Evolutionary conservation across 805 yeast genomes (phyloP).

Genomic region (Ogataea trehalophila): DNA sequence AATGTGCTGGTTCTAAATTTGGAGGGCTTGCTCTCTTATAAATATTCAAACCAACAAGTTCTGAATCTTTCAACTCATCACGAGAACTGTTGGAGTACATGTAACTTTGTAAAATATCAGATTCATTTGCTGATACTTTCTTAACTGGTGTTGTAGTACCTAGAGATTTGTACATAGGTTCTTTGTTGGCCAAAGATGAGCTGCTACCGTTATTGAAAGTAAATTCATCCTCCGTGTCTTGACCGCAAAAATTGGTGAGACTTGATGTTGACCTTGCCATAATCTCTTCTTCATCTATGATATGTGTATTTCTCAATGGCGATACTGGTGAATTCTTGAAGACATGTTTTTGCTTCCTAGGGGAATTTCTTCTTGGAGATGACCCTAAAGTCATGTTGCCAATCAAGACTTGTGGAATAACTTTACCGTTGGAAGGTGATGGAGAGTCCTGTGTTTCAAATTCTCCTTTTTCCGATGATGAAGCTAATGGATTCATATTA

Average conservation of each 20-base stretch:
- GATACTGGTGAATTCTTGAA: conserved; percentile 11
- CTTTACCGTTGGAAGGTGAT: neutral
- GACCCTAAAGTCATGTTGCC: conserved; percentile 25
- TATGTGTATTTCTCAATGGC: conserved; percentile 12
- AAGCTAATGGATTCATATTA: neutral
- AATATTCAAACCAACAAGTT: conserved; percentile 9
- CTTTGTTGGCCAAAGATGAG: conserved; percentile 7
- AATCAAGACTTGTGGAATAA: conserved; percentile 6
- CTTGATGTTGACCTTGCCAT: neutral
- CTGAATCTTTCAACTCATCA: neutral
- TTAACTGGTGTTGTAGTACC: conserved; percentile 4
- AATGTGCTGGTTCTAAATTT: neutral
- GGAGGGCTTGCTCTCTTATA: neutral
- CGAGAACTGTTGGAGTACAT: neutral
- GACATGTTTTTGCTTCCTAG: conserved; percentile 15
- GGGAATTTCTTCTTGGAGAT: conserved; percentile 28
- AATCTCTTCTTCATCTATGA: neutral
- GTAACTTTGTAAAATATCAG: conserved; percentile 7
- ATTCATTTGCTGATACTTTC: neutral
- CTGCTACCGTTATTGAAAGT: conserved; percentile 17
- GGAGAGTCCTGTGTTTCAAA: neutral
- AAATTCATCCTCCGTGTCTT: conserved; percentile 21
- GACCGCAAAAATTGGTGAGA: neutral
- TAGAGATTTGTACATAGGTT: conserved; percentile 11
- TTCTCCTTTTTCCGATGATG: neutral